Conservation (phyloP, 805 yeast species). For the Sugiyamaella americana region DNA sequence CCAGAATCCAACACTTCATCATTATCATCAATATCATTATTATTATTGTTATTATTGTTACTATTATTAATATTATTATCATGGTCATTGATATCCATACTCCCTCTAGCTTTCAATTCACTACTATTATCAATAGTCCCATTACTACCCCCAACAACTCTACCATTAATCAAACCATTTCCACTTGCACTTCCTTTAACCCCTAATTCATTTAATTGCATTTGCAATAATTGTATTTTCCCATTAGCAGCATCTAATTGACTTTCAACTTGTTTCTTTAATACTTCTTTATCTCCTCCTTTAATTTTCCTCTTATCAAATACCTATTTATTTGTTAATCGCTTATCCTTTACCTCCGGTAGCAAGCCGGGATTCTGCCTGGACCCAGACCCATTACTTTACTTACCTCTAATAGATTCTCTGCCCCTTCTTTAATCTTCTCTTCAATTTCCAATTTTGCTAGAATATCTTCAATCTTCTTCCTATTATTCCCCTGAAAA, state of each 20-base stretch:
- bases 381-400: constrained; percentile 3
- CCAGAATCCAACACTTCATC: constrained; percentile 15
- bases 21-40: background rate
- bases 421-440: constrained; percentile 35
- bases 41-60: background rate
- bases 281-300: constrained; percentile 18
- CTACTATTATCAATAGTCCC: too few species aligned
- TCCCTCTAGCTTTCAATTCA: too few species aligned
- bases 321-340: constrained; percentile 5
- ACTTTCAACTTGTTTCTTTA: constrained; percentile 22
- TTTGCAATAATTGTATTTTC: constrained; percentile 22
- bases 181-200: background rate
- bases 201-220: constrained; percentile 20
- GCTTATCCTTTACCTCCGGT: too few species aligned
- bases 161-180: background rate
- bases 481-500: background rate
- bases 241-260: constrained; percentile 29
- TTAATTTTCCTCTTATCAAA: constrained; percentile 20
- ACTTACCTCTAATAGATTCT: constrained; percentile 31
- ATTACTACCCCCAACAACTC: background rate
- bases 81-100: too few species aligned
- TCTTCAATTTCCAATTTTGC: constrained; percentile 33
- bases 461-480: constrained; percentile 22
- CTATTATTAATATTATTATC: background rate
- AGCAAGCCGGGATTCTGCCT: too few species aligned